Evolutionary conservation across 2,329 filamentous ascomycete genomes (phyloP).

Genomic region (Ceratocystis smalleyi): DNA sequence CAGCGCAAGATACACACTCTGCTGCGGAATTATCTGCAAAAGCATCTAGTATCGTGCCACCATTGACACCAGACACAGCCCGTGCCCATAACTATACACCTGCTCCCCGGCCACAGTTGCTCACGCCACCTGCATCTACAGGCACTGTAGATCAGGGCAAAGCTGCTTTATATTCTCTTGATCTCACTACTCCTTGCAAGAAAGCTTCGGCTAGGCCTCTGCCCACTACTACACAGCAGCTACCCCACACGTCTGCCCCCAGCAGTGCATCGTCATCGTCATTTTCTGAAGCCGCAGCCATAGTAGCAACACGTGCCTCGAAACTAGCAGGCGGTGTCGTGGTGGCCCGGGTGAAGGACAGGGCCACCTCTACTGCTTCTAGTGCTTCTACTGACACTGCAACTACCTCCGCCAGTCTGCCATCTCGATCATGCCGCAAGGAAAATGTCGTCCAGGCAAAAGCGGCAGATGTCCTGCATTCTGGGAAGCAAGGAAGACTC

Average conservation of each 20-base stretch:
- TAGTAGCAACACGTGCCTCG: conserved; percentile 15
- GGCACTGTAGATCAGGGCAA: background rate
- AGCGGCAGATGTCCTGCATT: background rate
- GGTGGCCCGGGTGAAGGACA: conserved; percentile 3
- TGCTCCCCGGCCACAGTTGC: background rate
- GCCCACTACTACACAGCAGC: background rate
- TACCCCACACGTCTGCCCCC: background rate
- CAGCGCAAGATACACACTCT: background rate
- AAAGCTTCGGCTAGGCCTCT: background rate
- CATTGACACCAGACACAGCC: background rate
- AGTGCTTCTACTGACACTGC: background rate
- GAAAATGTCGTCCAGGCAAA: background rate
- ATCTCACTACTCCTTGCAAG: background rate
- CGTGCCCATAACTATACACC: background rate
- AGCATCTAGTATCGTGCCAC: background rate
- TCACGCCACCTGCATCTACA: background rate
- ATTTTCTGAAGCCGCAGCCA: conserved; percentile 14
- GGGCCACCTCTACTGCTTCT: background rate
- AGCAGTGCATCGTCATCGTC: background rate
- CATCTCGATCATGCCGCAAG: conserved; percentile 4
- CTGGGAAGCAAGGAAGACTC: background rate
- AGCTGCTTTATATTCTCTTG: background rate
- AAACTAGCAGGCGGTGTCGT: conserved; percentile 11
- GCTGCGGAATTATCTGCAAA: background rate
- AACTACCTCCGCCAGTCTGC: conserved; percentile 1